phyloP scores from a whole-genome alignment of 139 green algal species.

The Picochlorum sp. region DNA sequence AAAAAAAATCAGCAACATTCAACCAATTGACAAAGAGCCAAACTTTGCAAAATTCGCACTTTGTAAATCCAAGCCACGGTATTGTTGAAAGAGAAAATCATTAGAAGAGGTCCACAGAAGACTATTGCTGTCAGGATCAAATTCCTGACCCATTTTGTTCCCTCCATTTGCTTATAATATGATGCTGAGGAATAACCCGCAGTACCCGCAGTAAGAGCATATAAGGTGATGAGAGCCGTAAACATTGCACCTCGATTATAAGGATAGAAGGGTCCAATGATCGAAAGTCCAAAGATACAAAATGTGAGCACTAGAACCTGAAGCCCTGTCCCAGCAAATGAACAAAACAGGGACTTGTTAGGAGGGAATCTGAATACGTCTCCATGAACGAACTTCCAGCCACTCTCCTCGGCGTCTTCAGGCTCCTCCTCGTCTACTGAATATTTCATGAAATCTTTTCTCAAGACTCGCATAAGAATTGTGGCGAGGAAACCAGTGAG shows the following conservation, averaged over 20 bases:
- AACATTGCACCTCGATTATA: slow-evolving; percentile 87
- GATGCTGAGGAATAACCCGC: slow-evolving; percentile 6
- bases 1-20: slow-evolving; percentile 2
- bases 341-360: slow-evolving; percentile 63
- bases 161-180: slow-evolving; percentile 55
- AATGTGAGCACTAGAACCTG: slow-evolving; percentile 70
- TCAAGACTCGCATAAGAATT: slow-evolving; percentile 88
- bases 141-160: slow-evolving; percentile 63
- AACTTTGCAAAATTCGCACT: no score
- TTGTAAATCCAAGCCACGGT: slow-evolving; percentile 57
- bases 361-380: slow-evolving; percentile 90
- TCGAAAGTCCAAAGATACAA: slow-evolving; percentile 68
- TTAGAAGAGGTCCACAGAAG: slow-evolving; percentile 70
- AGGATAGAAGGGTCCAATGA: slow-evolving; percentile 85
- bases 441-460: slow-evolving; percentile 91
- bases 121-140: slow-evolving; percentile 56
- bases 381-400: slow-evolving; percentile 92
- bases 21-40: not conserved
- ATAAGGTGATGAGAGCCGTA: slow-evolving; percentile 75
- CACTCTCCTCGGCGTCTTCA: slow-evolving; percentile 20
- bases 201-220: slow-evolving; percentile 68
- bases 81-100: slow-evolving; percentile 68
- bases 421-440: slow-evolving; percentile 31
- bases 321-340: slow-evolving; percentile 71
- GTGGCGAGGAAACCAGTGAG: slow-evolving; percentile 92